A percentile compares a stretch with the other conserved stretches of the same genome.
phyloP scores from a whole-genome alignment of 2,329 filamentous ascomycete species.

The Uncinocarpus reesii region DNA sequence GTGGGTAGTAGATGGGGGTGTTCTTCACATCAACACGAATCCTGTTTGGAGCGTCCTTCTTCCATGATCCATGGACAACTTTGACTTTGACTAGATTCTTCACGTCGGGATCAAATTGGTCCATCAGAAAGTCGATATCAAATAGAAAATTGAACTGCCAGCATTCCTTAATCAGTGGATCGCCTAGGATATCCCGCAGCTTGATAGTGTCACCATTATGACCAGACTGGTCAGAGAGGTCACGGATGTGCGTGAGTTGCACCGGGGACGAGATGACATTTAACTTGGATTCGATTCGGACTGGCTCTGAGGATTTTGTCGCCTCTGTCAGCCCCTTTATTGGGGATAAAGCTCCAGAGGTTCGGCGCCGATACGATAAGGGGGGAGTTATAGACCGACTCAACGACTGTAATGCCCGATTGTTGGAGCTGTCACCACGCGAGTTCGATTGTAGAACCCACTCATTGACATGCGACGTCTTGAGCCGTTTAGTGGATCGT shows the following conservation, averaged over 20 bases:
- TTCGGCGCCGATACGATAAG: slow-evolving; percentile 14
- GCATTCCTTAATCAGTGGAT: slow-evolving; percentile 58
- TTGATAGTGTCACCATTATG: slow-evolving; percentile 58
- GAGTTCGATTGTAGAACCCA: not conserved
- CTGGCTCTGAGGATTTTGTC: not conserved
- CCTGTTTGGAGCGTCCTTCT: slow-evolving; percentile 53
- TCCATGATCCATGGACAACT: slow-evolving; percentile 57
- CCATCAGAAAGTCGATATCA: slow-evolving; percentile 51
- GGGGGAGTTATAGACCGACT: slow-evolving; percentile 26
- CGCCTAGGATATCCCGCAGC: slow-evolving; percentile 58
- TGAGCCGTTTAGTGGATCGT: slow-evolving; percentile 16
- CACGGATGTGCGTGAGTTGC: slow-evolving; percentile 58
- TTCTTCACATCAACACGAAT: slow-evolving; percentile 46
- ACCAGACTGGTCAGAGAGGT: slow-evolving; percentile 44
- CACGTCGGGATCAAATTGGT: slow-evolving; percentile 49
- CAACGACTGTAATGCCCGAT: slow-evolving; percentile 21
- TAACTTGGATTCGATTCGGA: not conserved
- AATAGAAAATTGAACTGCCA: slow-evolving; percentile 50
- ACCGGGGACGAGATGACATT: slow-evolving; percentile 51
- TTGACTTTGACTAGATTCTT: slow-evolving; percentile 45
- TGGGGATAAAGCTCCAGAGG: not conserved
- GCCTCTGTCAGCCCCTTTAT: not conserved
- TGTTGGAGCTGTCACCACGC: not conserved
- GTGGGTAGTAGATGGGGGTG: not conserved
- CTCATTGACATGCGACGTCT: slow-evolving; percentile 7